A percentile compares a stretch with the other conserved stretches of the same genome.
These are phyloP conservation scores for Pouteria glomerata DNA, from an alignment of 148 eudicot species.

Conservation along the genomic window DNA sequence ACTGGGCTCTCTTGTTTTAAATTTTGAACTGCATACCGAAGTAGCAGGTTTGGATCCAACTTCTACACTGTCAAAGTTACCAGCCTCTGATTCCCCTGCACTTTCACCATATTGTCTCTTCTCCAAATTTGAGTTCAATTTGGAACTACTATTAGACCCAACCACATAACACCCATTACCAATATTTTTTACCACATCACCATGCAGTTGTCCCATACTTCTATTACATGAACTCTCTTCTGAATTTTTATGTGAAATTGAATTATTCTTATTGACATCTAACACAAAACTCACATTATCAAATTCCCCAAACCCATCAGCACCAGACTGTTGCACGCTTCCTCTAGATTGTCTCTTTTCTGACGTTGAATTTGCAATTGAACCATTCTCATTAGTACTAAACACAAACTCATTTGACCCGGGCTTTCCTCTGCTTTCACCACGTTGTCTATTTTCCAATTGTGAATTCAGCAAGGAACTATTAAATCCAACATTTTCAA, in stretches of 20 bases:
- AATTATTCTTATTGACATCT: background rate
- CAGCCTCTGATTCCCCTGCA: background rate
- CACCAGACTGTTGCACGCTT: background rate
- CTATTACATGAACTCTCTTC: background rate
- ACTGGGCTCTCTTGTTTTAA: background rate
- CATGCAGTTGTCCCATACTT: background rate
- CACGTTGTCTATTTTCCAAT: background rate
- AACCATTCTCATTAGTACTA: constrained; percentile 4
- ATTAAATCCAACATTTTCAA: constrained; percentile 11
- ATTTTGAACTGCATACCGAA: background rate
- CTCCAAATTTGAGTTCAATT: background rate
- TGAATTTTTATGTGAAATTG: background rate
- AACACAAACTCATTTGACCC: constrained; percentile 13
- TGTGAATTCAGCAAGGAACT: constrained; percentile 4
- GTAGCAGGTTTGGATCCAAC: background rate
- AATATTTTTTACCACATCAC: background rate
- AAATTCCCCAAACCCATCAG: constrained; percentile 17
- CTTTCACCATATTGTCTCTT: background rate
- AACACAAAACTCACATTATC: constrained; percentile 6
- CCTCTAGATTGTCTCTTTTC: background rate
- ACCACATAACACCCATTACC: background rate
- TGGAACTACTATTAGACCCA: background rate
- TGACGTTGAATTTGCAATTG: background rate
- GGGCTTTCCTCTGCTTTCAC: background rate
- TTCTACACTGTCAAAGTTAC: background rate